Conservation (phyloP, 179 eudicot genomes). For the Patellifolia procumbens region DNA sequence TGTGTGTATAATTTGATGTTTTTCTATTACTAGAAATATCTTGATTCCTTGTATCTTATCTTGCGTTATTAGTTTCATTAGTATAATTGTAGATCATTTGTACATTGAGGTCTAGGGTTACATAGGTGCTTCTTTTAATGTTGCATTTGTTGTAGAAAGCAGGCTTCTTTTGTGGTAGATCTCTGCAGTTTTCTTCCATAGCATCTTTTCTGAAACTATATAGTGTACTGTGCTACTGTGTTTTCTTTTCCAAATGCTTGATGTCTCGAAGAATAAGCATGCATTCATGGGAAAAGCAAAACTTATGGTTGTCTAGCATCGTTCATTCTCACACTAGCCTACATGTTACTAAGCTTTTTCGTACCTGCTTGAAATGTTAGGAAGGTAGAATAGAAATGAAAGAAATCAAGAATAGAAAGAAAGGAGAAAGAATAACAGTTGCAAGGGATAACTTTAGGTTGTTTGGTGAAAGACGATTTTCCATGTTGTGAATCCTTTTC, state of each 20-base stretch:
- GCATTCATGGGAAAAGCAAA: neutral
- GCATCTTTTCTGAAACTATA: neutral
- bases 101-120: neutral
- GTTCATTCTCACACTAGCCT: neutral
- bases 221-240: neutral
- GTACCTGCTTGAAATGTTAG: neutral
- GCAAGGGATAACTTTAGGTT: neutral
- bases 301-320: neutral
- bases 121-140: neutral
- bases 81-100: neutral
- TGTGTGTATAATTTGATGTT: neutral
- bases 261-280: neutral
- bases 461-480: constrained; percentile 7
- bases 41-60: neutral
- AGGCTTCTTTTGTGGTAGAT: neutral
- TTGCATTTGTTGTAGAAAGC: neutral
- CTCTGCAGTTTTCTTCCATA: neutral
- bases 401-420: neutral
- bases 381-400: neutral
- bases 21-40: neutral
- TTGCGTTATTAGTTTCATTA: neutral
- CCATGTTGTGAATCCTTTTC: constrained; percentile 8
- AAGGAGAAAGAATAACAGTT: neutral
- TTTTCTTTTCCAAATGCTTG: neutral
- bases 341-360: neutral